Conservation (phyloP, 2,329 filamentous ascomycete genomes). For the Thielaviopsis punctulata region DNA sequence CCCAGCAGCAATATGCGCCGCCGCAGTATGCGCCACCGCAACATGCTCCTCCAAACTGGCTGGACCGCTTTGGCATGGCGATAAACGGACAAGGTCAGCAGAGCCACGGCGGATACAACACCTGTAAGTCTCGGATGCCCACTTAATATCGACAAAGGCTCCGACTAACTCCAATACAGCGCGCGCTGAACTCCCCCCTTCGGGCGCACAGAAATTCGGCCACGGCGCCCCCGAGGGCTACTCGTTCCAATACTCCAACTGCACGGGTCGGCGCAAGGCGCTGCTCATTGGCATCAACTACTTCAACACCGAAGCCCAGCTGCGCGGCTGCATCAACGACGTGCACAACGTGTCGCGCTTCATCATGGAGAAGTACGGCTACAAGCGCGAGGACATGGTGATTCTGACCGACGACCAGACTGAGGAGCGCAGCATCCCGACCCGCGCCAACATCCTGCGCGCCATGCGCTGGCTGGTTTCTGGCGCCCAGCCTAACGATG, state of each 20-base stretch:
- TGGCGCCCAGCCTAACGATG: constrained; percentile 55
- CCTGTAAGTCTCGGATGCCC: neutral
- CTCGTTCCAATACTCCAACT: constrained; percentile 61
- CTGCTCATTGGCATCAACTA: constrained; percentile 70
- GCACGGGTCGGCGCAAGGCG: constrained; percentile 55
- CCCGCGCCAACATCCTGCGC: constrained; percentile 56
- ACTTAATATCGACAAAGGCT: neutral
- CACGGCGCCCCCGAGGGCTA: constrained; percentile 52
- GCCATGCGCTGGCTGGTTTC: constrained; percentile 63
- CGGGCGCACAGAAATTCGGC: constrained; percentile 39
- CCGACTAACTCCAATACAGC: neutral
- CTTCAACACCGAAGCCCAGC: constrained; percentile 53
- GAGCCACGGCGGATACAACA: neutral
- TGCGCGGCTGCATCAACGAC: constrained; percentile 67
- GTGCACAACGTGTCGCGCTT: constrained; percentile 60
- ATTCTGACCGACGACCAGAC: constrained; percentile 59
- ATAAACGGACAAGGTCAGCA: constrained; percentile 2
- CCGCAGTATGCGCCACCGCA: constrained; percentile 15
- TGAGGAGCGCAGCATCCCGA: constrained; percentile 52
- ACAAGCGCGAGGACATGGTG: constrained; percentile 67
- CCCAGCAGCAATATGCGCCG: constrained; percentile 12
- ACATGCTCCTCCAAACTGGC: constrained; percentile 12
- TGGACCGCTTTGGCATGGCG: constrained; percentile 14
- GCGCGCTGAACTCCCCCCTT: constrained; percentile 24
- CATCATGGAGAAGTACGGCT: constrained; percentile 48